These are phyloP conservation scores for Thalia dealbata DNA, from an alignment of 176 grass and related monocot genomes.

Conservation along the genomic window DNA sequence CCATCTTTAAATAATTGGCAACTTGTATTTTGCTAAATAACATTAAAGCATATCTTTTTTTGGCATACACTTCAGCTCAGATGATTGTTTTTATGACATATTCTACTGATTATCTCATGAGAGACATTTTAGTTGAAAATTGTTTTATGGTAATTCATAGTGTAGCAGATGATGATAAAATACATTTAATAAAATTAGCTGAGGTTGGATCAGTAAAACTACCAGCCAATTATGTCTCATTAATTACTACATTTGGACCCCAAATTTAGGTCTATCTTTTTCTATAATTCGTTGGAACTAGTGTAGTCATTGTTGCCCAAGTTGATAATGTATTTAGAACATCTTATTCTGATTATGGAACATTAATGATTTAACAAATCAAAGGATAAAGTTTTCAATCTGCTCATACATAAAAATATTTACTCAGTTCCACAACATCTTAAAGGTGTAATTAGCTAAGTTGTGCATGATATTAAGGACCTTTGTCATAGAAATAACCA, in stretches of 20 bases:
- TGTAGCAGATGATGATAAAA: not conserved
- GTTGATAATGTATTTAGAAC: not conserved
- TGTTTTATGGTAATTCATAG: not conserved
- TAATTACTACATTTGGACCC: not conserved
- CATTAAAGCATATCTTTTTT: not conserved
- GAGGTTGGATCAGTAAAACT: not conserved
- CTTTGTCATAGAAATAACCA: not conserved
- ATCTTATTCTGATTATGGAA: no score
- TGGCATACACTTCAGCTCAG: not conserved
- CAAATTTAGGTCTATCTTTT: constrained; percentile 2
- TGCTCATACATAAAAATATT: not conserved
- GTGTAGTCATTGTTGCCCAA: not conserved
- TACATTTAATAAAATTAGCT: not conserved
- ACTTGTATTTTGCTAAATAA: not conserved
- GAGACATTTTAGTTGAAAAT: not conserved
- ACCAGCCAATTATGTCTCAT: not conserved
- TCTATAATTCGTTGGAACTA: not conserved
- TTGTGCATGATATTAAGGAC: not conserved
- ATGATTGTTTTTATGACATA: not conserved
- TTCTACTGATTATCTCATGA: not conserved
- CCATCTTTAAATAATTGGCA: no score
- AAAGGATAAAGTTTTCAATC: not conserved
- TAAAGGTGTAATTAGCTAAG: not conserved
- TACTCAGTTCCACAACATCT: not conserved
- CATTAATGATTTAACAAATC: no score